Percentiles rank a stretch among this genome's conserved stretches.
These are phyloP conservation scores for Phaffia tasmanica DNA, from an alignment of 768 basidiomycete species.

Conservation along the genomic window DNA sequence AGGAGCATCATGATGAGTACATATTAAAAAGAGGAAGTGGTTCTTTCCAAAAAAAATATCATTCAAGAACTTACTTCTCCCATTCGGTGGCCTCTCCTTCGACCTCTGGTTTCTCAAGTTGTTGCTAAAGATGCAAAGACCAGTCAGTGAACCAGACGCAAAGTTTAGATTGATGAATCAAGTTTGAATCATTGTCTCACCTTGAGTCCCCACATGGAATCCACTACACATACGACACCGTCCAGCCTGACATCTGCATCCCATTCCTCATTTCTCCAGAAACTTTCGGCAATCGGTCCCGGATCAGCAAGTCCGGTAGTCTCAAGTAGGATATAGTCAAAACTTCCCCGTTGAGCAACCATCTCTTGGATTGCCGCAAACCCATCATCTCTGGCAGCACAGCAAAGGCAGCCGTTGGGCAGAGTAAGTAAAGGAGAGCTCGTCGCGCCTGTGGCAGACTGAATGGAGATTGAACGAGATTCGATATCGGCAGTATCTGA, in stretches of 20 bases:
- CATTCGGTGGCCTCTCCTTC: constrained; percentile 63
- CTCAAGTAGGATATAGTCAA: constrained; percentile 92
- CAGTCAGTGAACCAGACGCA: neutral
- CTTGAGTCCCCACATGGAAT: constrained; percentile 65
- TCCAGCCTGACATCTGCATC: constrained; percentile 46
- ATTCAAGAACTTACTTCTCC: constrained; percentile 48
- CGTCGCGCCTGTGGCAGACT: constrained; percentile 7
- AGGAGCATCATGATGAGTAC: neutral
- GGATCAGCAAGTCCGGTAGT: constrained; percentile 95
- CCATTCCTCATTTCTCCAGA: constrained; percentile 43
- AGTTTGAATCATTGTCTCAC: constrained; percentile 35
- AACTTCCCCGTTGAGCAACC: constrained; percentile 71
- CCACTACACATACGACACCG: constrained; percentile 85
- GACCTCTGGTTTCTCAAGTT: constrained; percentile 69
- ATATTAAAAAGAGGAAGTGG: neutral
- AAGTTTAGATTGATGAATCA: constrained; percentile 3
- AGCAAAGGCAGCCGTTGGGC: constrained; percentile 83
- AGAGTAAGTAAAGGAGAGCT: constrained; percentile 20
- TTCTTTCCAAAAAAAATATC: no score
- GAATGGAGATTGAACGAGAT: constrained; percentile 21
- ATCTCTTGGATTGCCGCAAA: constrained; percentile 87
- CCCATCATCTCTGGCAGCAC: constrained; percentile 89
- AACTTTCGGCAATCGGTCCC: constrained; percentile 42
- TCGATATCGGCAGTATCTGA: constrained; percentile 26
- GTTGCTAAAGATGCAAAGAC: constrained; percentile 42